A percentile compares a stretch with the other conserved stretches of the same genome.
These are phyloP conservation scores for Nemania sp. DNA, from an alignment of 2,329 filamentous ascomycete genomes.

Conservation along the genomic window DNA sequence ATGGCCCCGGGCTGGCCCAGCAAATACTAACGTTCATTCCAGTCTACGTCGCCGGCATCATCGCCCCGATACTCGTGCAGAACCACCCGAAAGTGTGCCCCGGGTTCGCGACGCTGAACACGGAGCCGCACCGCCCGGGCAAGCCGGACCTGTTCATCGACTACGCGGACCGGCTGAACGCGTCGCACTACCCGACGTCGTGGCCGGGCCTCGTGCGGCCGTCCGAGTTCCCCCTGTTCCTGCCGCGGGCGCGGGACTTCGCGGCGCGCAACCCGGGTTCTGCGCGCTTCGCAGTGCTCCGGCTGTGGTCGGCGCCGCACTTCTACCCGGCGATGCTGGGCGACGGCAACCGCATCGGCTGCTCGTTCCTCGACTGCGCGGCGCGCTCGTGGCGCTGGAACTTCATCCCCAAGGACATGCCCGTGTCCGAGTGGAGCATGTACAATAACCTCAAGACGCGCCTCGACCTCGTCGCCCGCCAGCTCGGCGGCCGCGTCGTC, in stretches of 20 bases:
- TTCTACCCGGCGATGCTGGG: constrained; percentile 55
- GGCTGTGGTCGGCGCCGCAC: constrained; percentile 53
- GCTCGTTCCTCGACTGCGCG: constrained; percentile 48
- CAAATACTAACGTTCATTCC: neutral
- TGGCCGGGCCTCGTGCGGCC: constrained; percentile 41
- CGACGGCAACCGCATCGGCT: constrained; percentile 40
- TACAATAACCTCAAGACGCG: constrained; percentile 45
- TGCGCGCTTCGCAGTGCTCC: constrained; percentile 49
- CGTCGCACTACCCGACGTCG: constrained; percentile 32
- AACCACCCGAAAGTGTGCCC: constrained; percentile 38
- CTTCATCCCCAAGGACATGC: constrained; percentile 43
- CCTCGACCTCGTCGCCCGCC: constrained; percentile 38
- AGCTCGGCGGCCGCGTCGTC: constrained; percentile 45
- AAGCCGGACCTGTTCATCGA: constrained; percentile 51
- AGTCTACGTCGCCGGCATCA: constrained; percentile 53
- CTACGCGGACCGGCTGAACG: constrained; percentile 39
- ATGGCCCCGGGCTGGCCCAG: neutral
- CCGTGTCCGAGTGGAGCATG: constrained; percentile 43
- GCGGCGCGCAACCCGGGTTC: constrained; percentile 21
- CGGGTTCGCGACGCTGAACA: constrained; percentile 45
- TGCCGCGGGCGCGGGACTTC: constrained; percentile 41
- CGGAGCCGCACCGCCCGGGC: constrained; percentile 43
- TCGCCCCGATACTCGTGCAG: constrained; percentile 38
- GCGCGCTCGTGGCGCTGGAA: constrained; percentile 53
- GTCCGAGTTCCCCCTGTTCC: constrained; percentile 41